Percentiles rank a stretch among this genome's conserved stretches.
phyloP scores from a whole-genome alignment of 345 rosid genomes.

The Populus alba region DNA sequence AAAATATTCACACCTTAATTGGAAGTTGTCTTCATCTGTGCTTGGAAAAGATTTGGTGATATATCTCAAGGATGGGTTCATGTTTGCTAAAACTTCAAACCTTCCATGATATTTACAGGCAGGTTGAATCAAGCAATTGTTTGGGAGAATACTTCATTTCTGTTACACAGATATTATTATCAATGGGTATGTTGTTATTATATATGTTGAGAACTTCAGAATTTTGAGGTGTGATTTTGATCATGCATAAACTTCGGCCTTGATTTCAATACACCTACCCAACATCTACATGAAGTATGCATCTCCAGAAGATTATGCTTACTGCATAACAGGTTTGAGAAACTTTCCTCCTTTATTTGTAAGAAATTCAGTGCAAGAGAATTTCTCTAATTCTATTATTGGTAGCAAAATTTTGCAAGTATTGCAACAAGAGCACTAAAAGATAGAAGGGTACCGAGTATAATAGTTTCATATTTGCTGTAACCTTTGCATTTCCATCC shows the following conservation, averaged over 20 bases:
- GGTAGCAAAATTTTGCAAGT: background rate
- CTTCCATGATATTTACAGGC: background rate
- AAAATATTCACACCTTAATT: background rate
- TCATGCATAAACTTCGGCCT: background rate
- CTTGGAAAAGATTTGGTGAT: background rate
- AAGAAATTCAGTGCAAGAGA: background rate
- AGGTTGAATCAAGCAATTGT: background rate
- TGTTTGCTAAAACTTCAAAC: background rate
- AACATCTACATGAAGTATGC: background rate
- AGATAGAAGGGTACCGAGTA: slow-evolving; percentile 47
- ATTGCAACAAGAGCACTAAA: background rate
- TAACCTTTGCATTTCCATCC: slow-evolving; percentile 58
- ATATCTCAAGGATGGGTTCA: background rate
- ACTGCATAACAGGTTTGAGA: background rate
- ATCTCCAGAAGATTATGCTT: background rate
- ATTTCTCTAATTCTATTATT: background rate
- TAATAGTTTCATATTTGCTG: slow-evolving; percentile 61
- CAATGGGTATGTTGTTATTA: background rate
- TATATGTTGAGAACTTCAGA: background rate
- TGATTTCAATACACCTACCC: background rate
- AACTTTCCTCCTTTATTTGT: background rate
- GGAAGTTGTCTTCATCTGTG: background rate
- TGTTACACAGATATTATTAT: background rate
- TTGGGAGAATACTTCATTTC: background rate
- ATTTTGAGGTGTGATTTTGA: background rate